Conservation (phyloP, 495 filamentous ascomycete species). For the Neurospora sp. region DNA sequence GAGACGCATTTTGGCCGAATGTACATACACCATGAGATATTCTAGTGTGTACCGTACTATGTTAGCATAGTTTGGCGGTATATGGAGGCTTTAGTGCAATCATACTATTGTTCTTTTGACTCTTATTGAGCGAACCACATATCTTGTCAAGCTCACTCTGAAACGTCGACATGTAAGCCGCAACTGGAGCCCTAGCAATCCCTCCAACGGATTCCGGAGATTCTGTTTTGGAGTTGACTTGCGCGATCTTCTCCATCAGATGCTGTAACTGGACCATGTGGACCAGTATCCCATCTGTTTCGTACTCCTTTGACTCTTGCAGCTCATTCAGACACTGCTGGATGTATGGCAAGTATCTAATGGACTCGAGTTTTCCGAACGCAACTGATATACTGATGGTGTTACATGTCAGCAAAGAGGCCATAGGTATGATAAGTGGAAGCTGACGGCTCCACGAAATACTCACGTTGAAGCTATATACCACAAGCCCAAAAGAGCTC, state of each 20-base stretch:
- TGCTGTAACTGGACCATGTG: conserved; percentile 27
- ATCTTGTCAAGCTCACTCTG: conserved; percentile 23
- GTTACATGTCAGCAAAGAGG: conserved; percentile 13
- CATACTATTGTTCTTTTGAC: not conserved
- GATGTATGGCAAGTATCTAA: conserved; percentile 25
- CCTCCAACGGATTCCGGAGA: conserved; percentile 3
- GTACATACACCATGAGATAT: conserved; percentile 8
- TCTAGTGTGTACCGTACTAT: too few species aligned
- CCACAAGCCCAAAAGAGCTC: conserved; percentile 30
- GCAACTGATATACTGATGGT: conserved; percentile 11
- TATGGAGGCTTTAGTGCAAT: not conserved
- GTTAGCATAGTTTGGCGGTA: not conserved
- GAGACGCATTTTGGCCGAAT: conserved; percentile 17
- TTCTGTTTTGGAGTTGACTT: conserved; percentile 17
- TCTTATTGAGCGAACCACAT: conserved; percentile 10
- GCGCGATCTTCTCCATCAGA: conserved; percentile 26
- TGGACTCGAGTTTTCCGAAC: conserved; percentile 13
- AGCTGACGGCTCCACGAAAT: too few species aligned
- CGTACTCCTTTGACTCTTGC: conserved; percentile 20
- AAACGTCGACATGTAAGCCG: conserved; percentile 19
- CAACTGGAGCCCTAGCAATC: conserved; percentile 9
- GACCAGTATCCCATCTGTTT: conserved; percentile 24
- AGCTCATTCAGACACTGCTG: conserved; percentile 27
- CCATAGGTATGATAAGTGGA: not conserved
- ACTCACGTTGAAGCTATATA: conserved; percentile 31